These are phyloP conservation scores for Mucor piriformis DNA, from an alignment of 371 early-diverging fungal genomes.

Conservation along the genomic window DNA sequence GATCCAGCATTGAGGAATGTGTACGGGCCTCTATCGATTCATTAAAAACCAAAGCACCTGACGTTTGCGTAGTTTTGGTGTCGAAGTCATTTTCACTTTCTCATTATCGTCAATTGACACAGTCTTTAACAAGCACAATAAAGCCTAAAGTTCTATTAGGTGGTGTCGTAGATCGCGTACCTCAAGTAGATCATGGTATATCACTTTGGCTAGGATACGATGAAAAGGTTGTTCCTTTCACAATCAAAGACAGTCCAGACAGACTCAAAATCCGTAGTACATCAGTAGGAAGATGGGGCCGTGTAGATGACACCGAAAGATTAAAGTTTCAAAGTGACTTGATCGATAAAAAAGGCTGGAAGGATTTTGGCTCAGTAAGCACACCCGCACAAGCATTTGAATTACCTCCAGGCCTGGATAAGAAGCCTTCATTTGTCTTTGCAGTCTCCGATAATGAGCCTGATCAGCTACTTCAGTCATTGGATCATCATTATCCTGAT, in stretches of 20 bases:
- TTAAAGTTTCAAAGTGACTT: constrained; percentile 38
- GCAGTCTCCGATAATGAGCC: constrained; percentile 69
- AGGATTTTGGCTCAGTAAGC: constrained; percentile 46
- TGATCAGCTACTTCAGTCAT: constrained; percentile 57
- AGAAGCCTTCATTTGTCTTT: constrained; percentile 46
- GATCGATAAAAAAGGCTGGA: constrained; percentile 53
- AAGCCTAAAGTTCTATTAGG: constrained; percentile 35
- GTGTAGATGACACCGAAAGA: constrained; percentile 39
- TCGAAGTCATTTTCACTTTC: constrained; percentile 40
- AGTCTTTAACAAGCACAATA: constrained; percentile 14
- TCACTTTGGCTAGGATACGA: constrained; percentile 41
- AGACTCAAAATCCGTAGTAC: constrained; percentile 52
- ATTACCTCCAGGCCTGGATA: constrained; percentile 19
- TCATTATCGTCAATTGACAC: constrained; percentile 24
- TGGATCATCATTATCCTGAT: constrained; percentile 56
- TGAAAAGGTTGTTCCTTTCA: constrained; percentile 31
- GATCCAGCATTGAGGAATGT: constrained; percentile 31
- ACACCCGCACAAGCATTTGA: constrained; percentile 28
- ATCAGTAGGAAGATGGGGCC: constrained; percentile 65
- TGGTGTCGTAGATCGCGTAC: constrained; percentile 60
- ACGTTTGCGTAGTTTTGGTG: constrained; percentile 43
- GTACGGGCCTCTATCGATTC: constrained; percentile 22
- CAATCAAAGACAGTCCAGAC: constrained; percentile 32
- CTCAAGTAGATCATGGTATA: constrained; percentile 51
- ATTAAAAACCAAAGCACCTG: constrained; percentile 14